Evolutionary conservation across 2,329 filamentous ascomycete genomes (phyloP).

Genomic region (Cladobotryum mycophilum): DNA sequence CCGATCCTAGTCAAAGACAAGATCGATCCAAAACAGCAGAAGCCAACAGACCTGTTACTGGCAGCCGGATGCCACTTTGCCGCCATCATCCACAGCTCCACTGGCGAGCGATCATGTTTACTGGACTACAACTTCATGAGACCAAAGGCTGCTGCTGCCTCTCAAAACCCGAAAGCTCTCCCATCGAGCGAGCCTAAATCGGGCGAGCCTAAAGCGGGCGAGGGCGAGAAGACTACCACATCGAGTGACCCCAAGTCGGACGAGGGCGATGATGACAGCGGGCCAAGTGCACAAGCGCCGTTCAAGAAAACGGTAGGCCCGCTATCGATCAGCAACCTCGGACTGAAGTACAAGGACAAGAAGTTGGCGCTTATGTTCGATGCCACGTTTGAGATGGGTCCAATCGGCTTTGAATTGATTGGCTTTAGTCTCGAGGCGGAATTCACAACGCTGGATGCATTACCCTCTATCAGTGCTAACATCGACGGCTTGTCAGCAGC

Average conservation of each 20-base stretch:
- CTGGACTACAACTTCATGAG: conserved; percentile 23
- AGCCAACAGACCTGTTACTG: conserved; percentile 15
- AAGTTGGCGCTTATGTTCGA: conserved; percentile 25
- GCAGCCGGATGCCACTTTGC: conserved; percentile 21
- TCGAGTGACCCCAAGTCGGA: neutral
- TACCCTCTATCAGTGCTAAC: conserved; percentile 12
- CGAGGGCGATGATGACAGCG: conserved; percentile 1
- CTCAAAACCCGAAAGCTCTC: neutral
- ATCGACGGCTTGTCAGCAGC: conserved; percentile 27
- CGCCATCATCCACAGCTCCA: conserved; percentile 15
- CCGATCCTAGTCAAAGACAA: conserved; percentile 10
- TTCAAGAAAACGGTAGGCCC: conserved; percentile 26
- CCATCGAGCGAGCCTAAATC: too few species aligned
- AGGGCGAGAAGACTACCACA: too few species aligned
- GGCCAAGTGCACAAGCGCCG: conserved; percentile 14
- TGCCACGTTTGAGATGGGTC: conserved; percentile 30
- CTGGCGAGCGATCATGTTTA: conserved; percentile 9
- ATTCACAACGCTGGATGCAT: conserved; percentile 11
- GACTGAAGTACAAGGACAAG: conserved; percentile 27
- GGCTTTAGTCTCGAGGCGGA: conserved; percentile 27
- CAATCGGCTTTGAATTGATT: conserved; percentile 27
- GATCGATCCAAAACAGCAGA: conserved; percentile 5
- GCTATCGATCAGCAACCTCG: conserved; percentile 29
- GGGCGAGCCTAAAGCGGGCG: too few species aligned
- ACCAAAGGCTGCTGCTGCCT: neutral